These are phyloP conservation scores for Peronosclerospora sorghi DNA, from an alignment of 352 stramenopile genomes.

Conservation along the genomic window DNA sequence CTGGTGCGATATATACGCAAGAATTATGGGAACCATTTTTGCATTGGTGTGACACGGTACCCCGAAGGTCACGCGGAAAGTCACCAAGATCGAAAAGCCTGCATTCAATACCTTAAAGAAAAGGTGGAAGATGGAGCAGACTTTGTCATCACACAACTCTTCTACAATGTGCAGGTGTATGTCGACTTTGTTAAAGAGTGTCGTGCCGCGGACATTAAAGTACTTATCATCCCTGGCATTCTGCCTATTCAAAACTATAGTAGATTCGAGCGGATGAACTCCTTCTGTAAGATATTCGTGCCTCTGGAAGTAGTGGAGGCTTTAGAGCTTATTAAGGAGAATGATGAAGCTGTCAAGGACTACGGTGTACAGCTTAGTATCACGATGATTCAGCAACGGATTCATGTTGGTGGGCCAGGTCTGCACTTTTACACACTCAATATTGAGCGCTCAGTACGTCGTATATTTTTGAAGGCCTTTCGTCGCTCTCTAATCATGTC, in stretches of 20 bases:
- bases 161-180: constrained; percentile 96
- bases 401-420: constrained; percentile 78
- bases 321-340: constrained; percentile 91
- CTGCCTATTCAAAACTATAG: constrained; percentile 98
- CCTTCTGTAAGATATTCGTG: constrained; percentile 94
- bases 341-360: constrained; percentile 92
- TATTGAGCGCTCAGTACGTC: constrained; percentile 82
- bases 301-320: constrained; percentile 70
- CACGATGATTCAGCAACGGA: constrained; percentile 89
- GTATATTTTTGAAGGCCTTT: constrained; percentile 82
- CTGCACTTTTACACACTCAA: constrained; percentile 95
- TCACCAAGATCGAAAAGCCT: constrained; percentile 70
- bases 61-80: constrained; percentile 94
- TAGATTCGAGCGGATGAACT: constrained; percentile 97
- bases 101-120: constrained; percentile 96
- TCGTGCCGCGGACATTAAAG: constrained; percentile 83
- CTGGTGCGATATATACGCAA: constrained; percentile 95
- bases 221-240: constrained; percentile 95
- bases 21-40: constrained; percentile 93
- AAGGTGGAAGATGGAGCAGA: constrained; percentile 96
- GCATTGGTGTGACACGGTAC: constrained; percentile 95
- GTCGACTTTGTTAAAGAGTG: constrained; percentile 90
- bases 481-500: constrained; percentile 34
- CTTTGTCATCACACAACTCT: constrained; percentile 99
- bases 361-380: constrained; percentile 93